phyloP scores from a whole-genome alignment of 345 rosid genomes.

The Sonneratia alba region DNA sequence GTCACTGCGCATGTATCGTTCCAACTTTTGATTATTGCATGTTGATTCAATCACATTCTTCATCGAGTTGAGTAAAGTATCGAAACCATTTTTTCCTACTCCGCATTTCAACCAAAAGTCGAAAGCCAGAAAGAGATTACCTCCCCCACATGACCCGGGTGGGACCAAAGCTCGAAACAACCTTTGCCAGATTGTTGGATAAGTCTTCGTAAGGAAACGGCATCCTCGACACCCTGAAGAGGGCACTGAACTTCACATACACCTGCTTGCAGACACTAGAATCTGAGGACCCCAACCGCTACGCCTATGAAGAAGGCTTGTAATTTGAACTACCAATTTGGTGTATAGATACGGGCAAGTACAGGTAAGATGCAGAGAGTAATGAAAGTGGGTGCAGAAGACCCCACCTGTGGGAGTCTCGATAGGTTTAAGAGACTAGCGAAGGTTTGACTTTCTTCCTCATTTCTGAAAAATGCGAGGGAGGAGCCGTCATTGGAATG shows the following conservation, averaged over 20 bases:
- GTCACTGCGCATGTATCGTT: slow-evolving; percentile 36
- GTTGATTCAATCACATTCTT: background rate
- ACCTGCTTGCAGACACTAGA: slow-evolving; percentile 33
- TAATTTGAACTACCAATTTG: background rate
- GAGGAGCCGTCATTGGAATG: background rate
- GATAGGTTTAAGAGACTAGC: slow-evolving; percentile 65
- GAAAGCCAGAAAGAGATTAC: slow-evolving; percentile 16
- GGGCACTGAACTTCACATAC: slow-evolving; percentile 75
- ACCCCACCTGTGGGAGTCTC: slow-evolving; percentile 64
- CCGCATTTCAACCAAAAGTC: background rate
- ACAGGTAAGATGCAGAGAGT: background rate
- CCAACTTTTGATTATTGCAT: background rate
- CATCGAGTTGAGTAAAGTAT: background rate
- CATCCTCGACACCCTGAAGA: slow-evolving; percentile 69
- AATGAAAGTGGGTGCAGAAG: background rate
- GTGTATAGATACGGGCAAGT: background rate
- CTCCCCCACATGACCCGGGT: slow-evolving; percentile 94
- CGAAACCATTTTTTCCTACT: background rate
- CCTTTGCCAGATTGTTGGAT: slow-evolving; percentile 41
- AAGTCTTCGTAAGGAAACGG: slow-evolving; percentile 61
- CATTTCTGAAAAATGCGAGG: slow-evolving; percentile 40
- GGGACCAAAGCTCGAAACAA: slow-evolving; percentile 57
- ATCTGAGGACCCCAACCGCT: background rate
- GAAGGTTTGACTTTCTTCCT: slow-evolving; percentile 48
- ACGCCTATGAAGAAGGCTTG: background rate